A percentile compares a stretch with the other conserved stretches of the same genome.
Evolutionary conservation across 768 basidiomycete species (phyloP).

Genomic region (Hygrophorus pudorinus): DNA sequence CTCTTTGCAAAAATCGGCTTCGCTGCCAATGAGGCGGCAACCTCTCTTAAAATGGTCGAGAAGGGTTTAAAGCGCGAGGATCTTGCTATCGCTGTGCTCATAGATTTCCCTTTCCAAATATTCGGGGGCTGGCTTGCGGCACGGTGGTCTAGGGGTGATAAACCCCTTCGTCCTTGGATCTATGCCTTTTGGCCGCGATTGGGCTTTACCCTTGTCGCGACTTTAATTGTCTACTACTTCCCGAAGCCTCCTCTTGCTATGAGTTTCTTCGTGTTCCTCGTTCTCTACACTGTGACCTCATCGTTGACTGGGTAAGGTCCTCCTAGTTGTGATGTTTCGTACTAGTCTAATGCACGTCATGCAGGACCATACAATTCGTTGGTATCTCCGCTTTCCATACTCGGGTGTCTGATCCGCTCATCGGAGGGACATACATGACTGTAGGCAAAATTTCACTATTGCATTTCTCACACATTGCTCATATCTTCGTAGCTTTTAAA

Average conservation of each 20-base stretch:
- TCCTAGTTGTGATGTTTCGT: not conserved
- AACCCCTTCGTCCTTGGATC: conserved; percentile 80
- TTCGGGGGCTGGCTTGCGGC: conserved; percentile 91
- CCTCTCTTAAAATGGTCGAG: conserved; percentile 89
- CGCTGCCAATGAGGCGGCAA: conserved; percentile 87
- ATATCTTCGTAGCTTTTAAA: conserved; percentile 64
- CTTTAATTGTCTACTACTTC: conserved; percentile 76
- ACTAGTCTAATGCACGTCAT: not conserved
- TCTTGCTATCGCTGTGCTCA: conserved; percentile 86
- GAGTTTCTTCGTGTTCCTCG: conserved; percentile 72
- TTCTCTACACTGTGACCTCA: conserved; percentile 72
- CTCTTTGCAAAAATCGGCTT: conserved; percentile 91
- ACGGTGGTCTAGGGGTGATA: conserved; percentile 77
- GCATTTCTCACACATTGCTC: not conserved
- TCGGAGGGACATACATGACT: conserved; percentile 99
- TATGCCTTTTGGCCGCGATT: conserved; percentile 86
- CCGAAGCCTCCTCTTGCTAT: conserved; percentile 64
- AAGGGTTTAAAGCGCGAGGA: conserved; percentile 95
- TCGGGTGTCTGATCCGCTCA: conserved; percentile 88
- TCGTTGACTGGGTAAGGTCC: conserved; percentile 73
- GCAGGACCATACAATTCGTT: conserved; percentile 95
- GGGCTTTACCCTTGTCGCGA: conserved; percentile 58
- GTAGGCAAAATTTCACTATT: conserved; percentile 34
- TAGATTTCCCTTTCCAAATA: conserved; percentile 98
- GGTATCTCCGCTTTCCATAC: conserved; percentile 99